phyloP scores from a whole-genome alignment of 192 early-diverging fungal genomes.

The Coemansia sp. region DNA sequence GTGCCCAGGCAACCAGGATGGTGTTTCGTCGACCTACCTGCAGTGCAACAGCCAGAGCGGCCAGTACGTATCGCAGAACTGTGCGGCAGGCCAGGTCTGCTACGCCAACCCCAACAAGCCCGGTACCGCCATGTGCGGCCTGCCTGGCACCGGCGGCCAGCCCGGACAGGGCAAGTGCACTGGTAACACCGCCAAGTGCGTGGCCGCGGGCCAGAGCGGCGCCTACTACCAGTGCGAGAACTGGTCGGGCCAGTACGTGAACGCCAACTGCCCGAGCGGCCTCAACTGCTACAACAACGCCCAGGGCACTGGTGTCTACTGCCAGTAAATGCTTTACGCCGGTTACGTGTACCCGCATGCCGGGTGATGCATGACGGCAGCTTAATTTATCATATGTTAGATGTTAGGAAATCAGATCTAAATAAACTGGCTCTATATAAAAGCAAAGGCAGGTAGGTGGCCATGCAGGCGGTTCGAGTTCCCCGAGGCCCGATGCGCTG shows the following conservation, averaged over 20 bases:
- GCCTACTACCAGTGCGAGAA: constrained; percentile 40
- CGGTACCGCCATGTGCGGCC: constrained; percentile 39
- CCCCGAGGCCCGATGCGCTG: too few species aligned
- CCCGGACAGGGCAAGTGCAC: constrained; percentile 32
- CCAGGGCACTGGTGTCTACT: constrained; percentile 23
- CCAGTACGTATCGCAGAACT: constrained; percentile 26
- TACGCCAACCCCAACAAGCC: constrained; percentile 48
- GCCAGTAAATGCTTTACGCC: constrained; percentile 14
- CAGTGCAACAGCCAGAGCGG: constrained; percentile 45
- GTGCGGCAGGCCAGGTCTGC: constrained; percentile 46
- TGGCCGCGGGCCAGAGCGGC: constrained; percentile 23
- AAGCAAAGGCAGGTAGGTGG: too few species aligned
- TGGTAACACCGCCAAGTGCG: constrained; percentile 44
- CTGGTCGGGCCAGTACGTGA: constrained; percentile 43
- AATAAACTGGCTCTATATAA: too few species aligned
- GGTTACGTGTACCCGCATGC: not conserved
- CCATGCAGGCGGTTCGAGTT: too few species aligned
- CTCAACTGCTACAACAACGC: constrained; percentile 49
- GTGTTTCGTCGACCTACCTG: constrained; percentile 48
- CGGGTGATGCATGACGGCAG: not conserved
- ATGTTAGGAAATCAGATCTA: not conserved
- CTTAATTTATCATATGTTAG: not conserved
- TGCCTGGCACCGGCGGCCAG: constrained; percentile 33
- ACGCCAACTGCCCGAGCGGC: constrained; percentile 23
- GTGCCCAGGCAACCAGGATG: constrained; percentile 45